phyloP scores from a whole-genome alignment of 345 rosid genomes.

The Arabis alpina region DNA sequence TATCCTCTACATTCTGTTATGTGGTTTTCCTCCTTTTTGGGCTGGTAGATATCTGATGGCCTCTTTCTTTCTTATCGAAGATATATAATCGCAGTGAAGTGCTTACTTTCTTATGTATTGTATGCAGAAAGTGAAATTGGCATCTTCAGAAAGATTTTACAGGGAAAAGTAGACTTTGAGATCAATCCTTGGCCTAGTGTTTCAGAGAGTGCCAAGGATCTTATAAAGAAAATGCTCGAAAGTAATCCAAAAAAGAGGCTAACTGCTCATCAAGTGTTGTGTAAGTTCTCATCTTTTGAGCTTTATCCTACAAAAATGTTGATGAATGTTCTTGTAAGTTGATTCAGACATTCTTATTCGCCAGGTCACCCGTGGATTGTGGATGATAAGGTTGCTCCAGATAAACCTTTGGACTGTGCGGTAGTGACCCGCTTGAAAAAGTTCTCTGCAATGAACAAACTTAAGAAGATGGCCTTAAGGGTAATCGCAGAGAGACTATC shows the following conservation, averaged over 20 bases:
- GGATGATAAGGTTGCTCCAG: slow-evolving; percentile 81
- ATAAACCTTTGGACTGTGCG: slow-evolving; percentile 79
- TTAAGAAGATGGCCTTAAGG: slow-evolving; percentile 83
- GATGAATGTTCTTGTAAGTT: background rate
- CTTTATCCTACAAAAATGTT: background rate
- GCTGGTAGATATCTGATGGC: slow-evolving; percentile 54
- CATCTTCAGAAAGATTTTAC: slow-evolving; percentile 72
- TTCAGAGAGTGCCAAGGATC: slow-evolving; percentile 79
- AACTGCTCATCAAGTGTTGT: slow-evolving; percentile 77
- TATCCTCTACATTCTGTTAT: slow-evolving; percentile 67
- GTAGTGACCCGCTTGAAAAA: slow-evolving; percentile 71
- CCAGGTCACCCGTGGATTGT: slow-evolving; percentile 85
- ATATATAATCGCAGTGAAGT: background rate
- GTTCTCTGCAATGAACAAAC: slow-evolving; percentile 86
- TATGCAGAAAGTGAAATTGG: slow-evolving; percentile 70
- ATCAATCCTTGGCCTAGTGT: slow-evolving; percentile 80
- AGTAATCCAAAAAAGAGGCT: slow-evolving; percentile 62
- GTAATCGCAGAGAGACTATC: slow-evolving; percentile 84
- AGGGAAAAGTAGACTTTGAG: slow-evolving; percentile 65
- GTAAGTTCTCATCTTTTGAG: slow-evolving; percentile 48
- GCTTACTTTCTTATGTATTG: slow-evolving; percentile 25
- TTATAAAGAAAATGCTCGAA: slow-evolving; percentile 69
- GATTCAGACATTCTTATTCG: slow-evolving; percentile 12
- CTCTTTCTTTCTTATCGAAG: slow-evolving; percentile 5
- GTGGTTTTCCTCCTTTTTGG: slow-evolving; percentile 88